Evolutionary conservation across 352 stramenopile species (phyloP), one percentile per base, ranked within the genome.

Genomic region (Phytophthora gonapodyides): DNA sequence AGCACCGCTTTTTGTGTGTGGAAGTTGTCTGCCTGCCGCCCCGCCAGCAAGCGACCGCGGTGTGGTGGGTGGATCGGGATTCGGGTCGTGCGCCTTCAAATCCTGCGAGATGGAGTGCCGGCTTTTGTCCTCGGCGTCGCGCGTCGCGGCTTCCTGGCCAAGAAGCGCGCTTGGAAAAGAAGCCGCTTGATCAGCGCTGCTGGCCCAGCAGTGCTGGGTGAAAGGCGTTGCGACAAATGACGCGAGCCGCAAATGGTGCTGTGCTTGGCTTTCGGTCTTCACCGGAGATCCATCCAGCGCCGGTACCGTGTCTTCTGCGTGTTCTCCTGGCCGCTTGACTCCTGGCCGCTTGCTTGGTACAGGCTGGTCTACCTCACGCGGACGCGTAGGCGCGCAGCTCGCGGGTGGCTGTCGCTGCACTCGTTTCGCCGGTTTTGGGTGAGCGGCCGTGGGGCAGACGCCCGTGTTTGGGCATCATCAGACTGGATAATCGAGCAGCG

Each of bases 21-120:
- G 5, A 31, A 31, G 24, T 27, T 27, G n/a, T n/a, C 38, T 27
- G 19, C 38, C 13, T 16, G 38, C n/a, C n/a, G 19, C 11, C 11
- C 13, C 19, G 37, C 35, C 44, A 49, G 35, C 31, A 40, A 34
- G 34, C 43, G 16, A 43, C 13, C 21, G 52, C 38, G 27, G 12
- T 16, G 40, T 57, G 54, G n/a, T 48, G 43, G 54, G n/a, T 55
- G 34, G 43, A 54, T 55, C 40, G 3, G 10, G 19, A 31, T 7
- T 55, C 36, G 5, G 4, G 33, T 55, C 17, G 38, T 0, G 16
- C 21, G 24, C 16, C 36, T 67, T 43, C 42, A 61, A 61, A 62
- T 67, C 59, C 43, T 62, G 24, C 37, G 35, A 55, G 59, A 67
- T 67, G 44, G 13, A 30, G 42, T 27, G 37, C 59, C 3, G 35